A percentile compares a stretch with the other conserved stretches of the same genome.
These are phyloP conservation scores for Pluteus cervinus DNA, from an alignment of 768 basidiomycete genomes.

Conservation along the genomic window DNA sequence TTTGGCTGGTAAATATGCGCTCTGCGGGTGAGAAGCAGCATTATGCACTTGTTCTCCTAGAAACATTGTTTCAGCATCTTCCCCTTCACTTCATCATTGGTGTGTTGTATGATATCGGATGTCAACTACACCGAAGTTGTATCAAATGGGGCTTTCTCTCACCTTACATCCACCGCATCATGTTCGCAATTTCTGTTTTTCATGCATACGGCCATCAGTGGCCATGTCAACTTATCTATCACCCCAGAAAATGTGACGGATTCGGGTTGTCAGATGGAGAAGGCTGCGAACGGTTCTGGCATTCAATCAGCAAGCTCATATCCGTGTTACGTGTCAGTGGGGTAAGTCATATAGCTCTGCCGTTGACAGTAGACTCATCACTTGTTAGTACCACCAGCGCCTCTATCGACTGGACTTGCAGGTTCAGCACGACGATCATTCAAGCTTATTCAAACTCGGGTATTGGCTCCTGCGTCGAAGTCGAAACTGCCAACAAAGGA, in stretches of 20 bases:
- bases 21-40: slow-evolving; percentile 27
- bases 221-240: slow-evolving; percentile 29
- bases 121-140: slow-evolving; percentile 22
- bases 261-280: slow-evolving; percentile 24
- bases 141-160: slow-evolving; percentile 19
- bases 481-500: too few species aligned
- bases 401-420: too few species aligned
- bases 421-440: too few species aligned
- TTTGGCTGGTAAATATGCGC: slow-evolving; percentile 31
- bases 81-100: slow-evolving; percentile 18
- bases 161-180: slow-evolving; percentile 14
- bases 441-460: too few species aligned
- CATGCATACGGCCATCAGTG: slow-evolving; percentile 36
- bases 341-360: too few species aligned
- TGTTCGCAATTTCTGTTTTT: slow-evolving; percentile 27
- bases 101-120: slow-evolving; percentile 31
- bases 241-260: slow-evolving; percentile 25
- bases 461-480: too few species aligned
- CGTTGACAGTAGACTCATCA: too few species aligned
- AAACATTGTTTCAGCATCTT: slow-evolving; percentile 24
- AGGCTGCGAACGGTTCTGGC: slow-evolving; percentile 29
- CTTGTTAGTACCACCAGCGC: too few species aligned
- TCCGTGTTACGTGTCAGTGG: slow-evolving; percentile 9
- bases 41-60: slow-evolving; percentile 23
- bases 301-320: slow-evolving; percentile 14